Percentiles rank a stretch among this genome's conserved stretches.
phyloP scores from a whole-genome alignment of 169 alveolate genomes.

The Ichthyophthirius multifiliis region DNA sequence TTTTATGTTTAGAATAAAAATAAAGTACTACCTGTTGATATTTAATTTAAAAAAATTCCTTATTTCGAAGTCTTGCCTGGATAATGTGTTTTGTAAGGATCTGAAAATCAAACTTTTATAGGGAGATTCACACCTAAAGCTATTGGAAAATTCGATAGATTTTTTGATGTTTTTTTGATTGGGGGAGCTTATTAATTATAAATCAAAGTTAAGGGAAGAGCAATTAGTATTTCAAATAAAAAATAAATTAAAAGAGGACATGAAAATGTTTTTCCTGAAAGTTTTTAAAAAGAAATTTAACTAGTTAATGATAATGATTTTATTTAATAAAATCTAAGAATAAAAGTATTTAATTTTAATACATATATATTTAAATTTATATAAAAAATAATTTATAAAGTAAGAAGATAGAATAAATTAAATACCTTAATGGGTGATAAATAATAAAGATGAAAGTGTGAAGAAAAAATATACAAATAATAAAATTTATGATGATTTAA shows the following conservation, averaged over 20 bases:
- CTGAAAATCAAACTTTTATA: conserved; percentile 53
- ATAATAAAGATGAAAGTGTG: conserved; percentile 42
- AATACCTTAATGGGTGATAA: neutral
- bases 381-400: no score
- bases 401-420: neutral
- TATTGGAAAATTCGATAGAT: conserved; percentile 66
- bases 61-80: no score
- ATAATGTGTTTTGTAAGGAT: conserved; percentile 63
- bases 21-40: conserved; percentile 76
- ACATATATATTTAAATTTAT: neutral
- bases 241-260: conserved; percentile 49
- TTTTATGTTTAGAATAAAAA: conserved; percentile 61
- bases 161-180: conserved; percentile 52
- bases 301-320: conserved; percentile 27
- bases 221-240: conserved; percentile 43
- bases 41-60: conserved; percentile 72
- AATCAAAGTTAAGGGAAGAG: conserved; percentile 51
- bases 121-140: conserved; percentile 76
- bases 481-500: conserved; percentile 48
- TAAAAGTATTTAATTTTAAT: neutral
- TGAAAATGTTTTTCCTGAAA: conserved; percentile 43
- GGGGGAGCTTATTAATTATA: conserved; percentile 69
- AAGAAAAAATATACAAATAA: conserved; percentile 32
- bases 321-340: no score
- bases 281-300: conserved; percentile 32